A percentile compares a stretch with the other conserved stretches of the same genome.
Evolutionary conservation across 768 basidiomycete genomes (phyloP).

Genomic region (Nidularia pulvinata): DNA sequence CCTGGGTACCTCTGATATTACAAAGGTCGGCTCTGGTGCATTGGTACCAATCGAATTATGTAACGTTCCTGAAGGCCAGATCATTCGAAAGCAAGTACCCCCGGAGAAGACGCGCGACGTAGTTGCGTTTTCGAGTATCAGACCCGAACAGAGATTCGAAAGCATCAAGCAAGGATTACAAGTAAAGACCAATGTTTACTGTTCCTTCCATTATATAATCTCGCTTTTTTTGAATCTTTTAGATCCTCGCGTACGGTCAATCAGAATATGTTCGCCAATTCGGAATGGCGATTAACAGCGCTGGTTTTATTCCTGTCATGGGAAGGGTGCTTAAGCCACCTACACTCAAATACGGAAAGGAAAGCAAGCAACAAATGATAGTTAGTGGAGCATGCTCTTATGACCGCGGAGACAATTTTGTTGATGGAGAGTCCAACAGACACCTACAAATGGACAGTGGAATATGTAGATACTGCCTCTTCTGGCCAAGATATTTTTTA

Average conservation of each 20-base stretch:
- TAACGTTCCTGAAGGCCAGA: constrained; percentile 60
- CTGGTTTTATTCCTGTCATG: constrained; percentile 40
- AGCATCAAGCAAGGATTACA: constrained; percentile 52
- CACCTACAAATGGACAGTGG: constrained; percentile 66
- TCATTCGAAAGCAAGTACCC: constrained; percentile 73
- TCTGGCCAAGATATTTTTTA: constrained; percentile 32
- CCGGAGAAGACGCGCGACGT: constrained; percentile 62
- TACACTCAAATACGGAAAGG: constrained; percentile 57
- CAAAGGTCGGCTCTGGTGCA: constrained; percentile 63
- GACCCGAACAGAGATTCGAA: constrained; percentile 54
- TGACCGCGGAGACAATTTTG: constrained; percentile 1
- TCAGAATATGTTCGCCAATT: constrained; percentile 71
- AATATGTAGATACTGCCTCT: constrained; percentile 49
- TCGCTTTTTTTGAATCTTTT: background rate
- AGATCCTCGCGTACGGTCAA: constrained; percentile 63
- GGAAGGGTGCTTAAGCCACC: constrained; percentile 64
- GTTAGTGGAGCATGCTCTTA: constrained; percentile 28
- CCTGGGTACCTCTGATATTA: background rate
- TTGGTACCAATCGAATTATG: constrained; percentile 73
- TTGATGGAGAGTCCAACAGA: constrained; percentile 22
- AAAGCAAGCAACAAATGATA: constrained; percentile 49
- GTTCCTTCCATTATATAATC: background rate
- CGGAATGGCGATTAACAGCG: constrained; percentile 50
- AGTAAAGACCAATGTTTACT: constrained; percentile 21
- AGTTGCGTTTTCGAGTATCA: constrained; percentile 68